Evolutionary conservation across 495 filamentous ascomycete species (phyloP), one percentile per base, ranked within the genome.

Genomic region (Pseudotulostoma volvatum): DNA sequence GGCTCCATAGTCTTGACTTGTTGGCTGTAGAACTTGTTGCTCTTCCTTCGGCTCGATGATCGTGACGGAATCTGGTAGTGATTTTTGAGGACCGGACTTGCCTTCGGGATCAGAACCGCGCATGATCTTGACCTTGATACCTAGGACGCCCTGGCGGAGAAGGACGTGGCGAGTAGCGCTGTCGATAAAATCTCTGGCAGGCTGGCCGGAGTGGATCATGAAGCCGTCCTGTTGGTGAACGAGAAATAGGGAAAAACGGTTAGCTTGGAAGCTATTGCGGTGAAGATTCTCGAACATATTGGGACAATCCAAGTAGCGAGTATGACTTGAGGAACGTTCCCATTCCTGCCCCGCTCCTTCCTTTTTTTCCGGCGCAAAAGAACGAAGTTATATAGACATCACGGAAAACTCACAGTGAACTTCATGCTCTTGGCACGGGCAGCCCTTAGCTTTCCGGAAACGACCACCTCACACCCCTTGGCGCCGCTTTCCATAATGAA

Each of bases 101-200:
- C 88, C 88, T 71, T 97, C 90, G 57, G 92, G 90, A 71, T 97
- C 90, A 56, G 81, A 90, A 57, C 92, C 92, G 63, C 90, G 90
- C 90, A 97, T 97, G 72, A 97, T 97, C 86, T 97, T 97, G 61
- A 97, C 90, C 76, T 97, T 97, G 77, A 97, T 96, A 70, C 90
- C 90, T 42, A 97, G 75, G 48, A 97, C 90, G 79, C 90, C 90
- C 73, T 97, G 90, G 67, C 90, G 82, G 60, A 97, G 86, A 42
- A 97, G 86, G 49, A 97, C 90, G 82, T 97, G 90, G 52, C 90
- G 88, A 52, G 86, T 94, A 45, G 90, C 92, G 56, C 68, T 75
- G 74, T 97, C 90, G 66, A 97, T 97, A 74, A 97, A 97, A 69
- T 97, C 90, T 68, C 90, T 87, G 53, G 90, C 92, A 51, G 90